Evolutionary conservation across 2,329 filamentous ascomycete species (phyloP), one percentile per base, ranked within the genome.

Genomic region (Xylaria multiplex): DNA sequence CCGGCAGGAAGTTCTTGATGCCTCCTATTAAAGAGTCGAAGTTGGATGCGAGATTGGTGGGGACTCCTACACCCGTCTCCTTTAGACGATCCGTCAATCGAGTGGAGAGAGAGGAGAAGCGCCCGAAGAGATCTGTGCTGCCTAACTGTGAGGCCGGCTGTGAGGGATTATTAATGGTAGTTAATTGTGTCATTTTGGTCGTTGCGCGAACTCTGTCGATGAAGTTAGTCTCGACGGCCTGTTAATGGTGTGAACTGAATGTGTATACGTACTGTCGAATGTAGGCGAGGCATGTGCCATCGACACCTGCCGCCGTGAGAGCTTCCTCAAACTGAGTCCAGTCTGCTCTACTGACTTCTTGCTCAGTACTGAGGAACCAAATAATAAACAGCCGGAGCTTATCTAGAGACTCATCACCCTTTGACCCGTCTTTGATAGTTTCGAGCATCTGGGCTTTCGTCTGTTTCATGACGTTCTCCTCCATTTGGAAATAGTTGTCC

Each of bases 1-100:
- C 93, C 0, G 96, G 96, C n/a, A 99, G 83, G 80, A 99, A 97
- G 80, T 97, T 98, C 81, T 98, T 99, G 76, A 99, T 95, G 49
- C 95, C 95, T 6, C 93, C 95, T 68, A 98, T 94, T 49, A 99
- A 87, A 35, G 91, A 95, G 78, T 98, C 96, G 75, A 99, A 93
- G 77, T 98, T 98, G 60, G 89, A 89, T 1, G 86, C 86, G 9
- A 89, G 80, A 65, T 90, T 88, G 35, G 84, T 85, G 6, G 86
- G 85, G 55, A 89, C 87, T 0, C 95, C 88, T 19, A 96, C 93
- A 37, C 88, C 88, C 4, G 93, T 93, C 70, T 97, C 95, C 77
- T 97, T 96, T 77, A 99, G 91, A 27, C 93, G 91, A 79, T 97
- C 94, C 7, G 96, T 97, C 4, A 99, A 88, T 45, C 95, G 92